Evolutionary conservation across 176 grass and related monocot genomes (phyloP), one percentile per base, ranked within the genome.

Genomic region (Echinochloa phyllopogon): DNA sequence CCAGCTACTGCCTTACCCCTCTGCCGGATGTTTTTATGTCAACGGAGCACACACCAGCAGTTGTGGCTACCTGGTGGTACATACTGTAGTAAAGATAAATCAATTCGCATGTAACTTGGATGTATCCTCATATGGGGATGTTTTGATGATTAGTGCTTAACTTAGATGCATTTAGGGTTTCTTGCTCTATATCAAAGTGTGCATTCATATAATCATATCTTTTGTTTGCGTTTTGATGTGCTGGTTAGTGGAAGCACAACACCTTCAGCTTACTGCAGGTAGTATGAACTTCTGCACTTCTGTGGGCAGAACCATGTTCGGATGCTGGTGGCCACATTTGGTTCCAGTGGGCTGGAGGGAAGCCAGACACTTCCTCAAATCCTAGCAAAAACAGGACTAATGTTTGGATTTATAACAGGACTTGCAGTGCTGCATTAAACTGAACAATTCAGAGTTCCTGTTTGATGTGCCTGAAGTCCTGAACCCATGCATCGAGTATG

Each of bases 21-120:
- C 65, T 72, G 14, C 62, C 33, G 17, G 44, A 56, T 57, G 49
- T 64, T 56, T 82, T 66, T 48, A 72, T 38, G 57, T 72, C 73
- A 82, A 83, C 42, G 48, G 62, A 29, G 38, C 15, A 21, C 47
- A 8, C 56, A 14, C 64, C 48, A 50, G 47, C 58, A 66, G 53
- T 48, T 72, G 64, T 77, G 48, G 78, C 72, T 82, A 55, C 83
- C 37, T 86, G 37, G 64, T 72, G 72, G 72, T 83, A 45, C 57
- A 73, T 90, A 61, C 67, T 78, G 47, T 83, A 75, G 82, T 14
- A 56, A 72, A 76, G 72, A 59, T 47, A 50, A 52, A 82, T 59
- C 65, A n/a, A 43, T 57, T 61, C 16, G 11, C 45, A 12, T 78
- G 65, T 57, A 77, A 86, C 64, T 64, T 6, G n/a, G 66, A 72